These are phyloP conservation scores for Candida sphagnicola DNA, from an alignment of 805 yeast genomes.

Conservation along the genomic window DNA sequence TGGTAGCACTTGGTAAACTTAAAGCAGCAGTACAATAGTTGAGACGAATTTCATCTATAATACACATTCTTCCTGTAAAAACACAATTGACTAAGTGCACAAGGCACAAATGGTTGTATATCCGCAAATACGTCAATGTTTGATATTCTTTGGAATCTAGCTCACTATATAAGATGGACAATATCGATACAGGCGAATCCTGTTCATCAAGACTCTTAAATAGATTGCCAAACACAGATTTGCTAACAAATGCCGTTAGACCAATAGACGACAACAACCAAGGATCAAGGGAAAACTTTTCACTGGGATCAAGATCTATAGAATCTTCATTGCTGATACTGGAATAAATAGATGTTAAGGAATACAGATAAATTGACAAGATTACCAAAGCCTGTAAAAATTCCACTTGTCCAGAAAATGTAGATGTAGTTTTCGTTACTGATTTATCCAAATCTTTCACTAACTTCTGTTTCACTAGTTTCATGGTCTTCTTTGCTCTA, in stretches of 20 bases:
- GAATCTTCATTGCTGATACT: conserved; percentile 13
- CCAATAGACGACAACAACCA: conserved; percentile 70
- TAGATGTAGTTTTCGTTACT: conserved; percentile 28
- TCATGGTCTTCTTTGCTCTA: conserved; percentile 32
- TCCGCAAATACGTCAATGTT: conserved; percentile 53
- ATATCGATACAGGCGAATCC: conserved; percentile 13
- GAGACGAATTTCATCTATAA: conserved; percentile 56
- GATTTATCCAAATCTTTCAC: conserved; percentile 46
- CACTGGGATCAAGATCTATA: conserved; percentile 10
- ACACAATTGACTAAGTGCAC: conserved; percentile 66
- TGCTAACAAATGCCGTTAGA: conserved; percentile 55
- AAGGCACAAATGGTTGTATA: conserved; percentile 69
- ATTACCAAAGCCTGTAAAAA: conserved; percentile 67
- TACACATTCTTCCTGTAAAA: conserved; percentile 60
- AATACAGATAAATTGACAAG: conserved; percentile 59
- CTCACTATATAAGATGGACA: conserved; percentile 29
- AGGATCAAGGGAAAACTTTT: conserved; percentile 53
- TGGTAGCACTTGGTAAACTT: conserved; percentile 57
- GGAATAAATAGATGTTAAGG: conserved; percentile 45
- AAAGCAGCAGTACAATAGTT: conserved; percentile 57
- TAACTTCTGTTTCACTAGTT: conserved; percentile 43
- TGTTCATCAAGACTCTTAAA: conserved; percentile 11
- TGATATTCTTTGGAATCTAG: conserved; percentile 42
- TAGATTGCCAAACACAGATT: conserved; percentile 43
- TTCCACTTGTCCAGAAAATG: conserved; percentile 40